Conservation (phyloP, 2,329 filamentous ascomycete species). For the Biscogniauxia mediterranea region DNA sequence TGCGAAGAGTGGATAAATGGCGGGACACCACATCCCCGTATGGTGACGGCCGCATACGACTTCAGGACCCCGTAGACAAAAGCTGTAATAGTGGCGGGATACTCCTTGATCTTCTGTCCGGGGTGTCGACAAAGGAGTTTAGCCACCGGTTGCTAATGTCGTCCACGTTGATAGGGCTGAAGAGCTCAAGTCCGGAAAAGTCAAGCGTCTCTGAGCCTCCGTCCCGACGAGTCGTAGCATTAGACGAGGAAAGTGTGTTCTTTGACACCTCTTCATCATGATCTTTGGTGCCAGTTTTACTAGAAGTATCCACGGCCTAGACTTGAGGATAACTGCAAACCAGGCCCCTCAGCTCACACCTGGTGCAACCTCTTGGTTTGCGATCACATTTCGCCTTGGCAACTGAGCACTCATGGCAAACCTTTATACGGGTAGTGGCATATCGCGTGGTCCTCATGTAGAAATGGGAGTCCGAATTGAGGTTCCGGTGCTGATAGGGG, state of each 20-base stretch:
- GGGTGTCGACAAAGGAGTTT: constrained; percentile 44
- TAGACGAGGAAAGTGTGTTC: background rate
- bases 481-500: background rate
- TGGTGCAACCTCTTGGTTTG: constrained; percentile 29
- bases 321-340: constrained; percentile 31
- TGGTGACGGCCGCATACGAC: constrained; percentile 39
- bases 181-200: constrained; percentile 37
- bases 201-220: constrained; percentile 22
- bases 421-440: constrained; percentile 38
- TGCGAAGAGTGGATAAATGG: constrained; percentile 47
- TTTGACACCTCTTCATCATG: background rate
- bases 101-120: constrained; percentile 42
- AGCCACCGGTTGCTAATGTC: constrained; percentile 50
- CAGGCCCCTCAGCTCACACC: constrained; percentile 32
- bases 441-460: constrained; percentile 33
- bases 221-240: too few species aligned
- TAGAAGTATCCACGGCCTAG: constrained; percentile 2
- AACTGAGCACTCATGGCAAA: constrained; percentile 36
- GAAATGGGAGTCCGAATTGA: constrained; percentile 4
- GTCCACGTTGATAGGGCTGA: constrained; percentile 46
- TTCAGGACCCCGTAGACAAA: constrained; percentile 44
- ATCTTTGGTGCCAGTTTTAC: background rate
- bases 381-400: constrained; percentile 43
- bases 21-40: constrained; percentile 38
- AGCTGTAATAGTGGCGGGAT: constrained; percentile 35